These are phyloP conservation scores for Pythium folliculosum DNA, from an alignment of 352 stramenopile genomes.

Conservation along the genomic window DNA sequence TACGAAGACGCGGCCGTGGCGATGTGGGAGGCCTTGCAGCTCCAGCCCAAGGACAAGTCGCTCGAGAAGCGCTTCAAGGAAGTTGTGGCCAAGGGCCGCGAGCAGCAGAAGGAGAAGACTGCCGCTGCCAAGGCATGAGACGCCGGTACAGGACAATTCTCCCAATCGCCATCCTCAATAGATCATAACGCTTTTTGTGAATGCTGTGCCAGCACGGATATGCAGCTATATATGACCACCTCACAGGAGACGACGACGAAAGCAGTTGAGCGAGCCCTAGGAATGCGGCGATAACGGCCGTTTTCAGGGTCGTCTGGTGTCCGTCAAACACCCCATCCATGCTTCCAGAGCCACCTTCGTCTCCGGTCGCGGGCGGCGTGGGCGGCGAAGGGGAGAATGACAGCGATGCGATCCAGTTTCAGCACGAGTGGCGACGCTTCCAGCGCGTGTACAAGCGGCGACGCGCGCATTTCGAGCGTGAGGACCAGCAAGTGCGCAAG, in stretches of 20 bases:
- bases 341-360: background rate
- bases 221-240: background rate
- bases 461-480: background rate
- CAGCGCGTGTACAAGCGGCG: constrained; percentile 8
- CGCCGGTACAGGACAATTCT: background rate
- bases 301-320: no score
- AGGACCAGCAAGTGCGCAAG: constrained; percentile 4
- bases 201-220: no score
- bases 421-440: constrained; percentile 10
- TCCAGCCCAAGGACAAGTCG: constrained; percentile 69
- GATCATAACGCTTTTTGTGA: background rate
- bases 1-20: constrained; percentile 76
- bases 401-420: background rate
- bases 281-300: background rate
- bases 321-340: background rate
- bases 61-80: constrained; percentile 85
- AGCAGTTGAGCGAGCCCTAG: background rate
- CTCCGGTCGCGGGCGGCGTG: background rate
- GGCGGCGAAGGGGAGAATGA: background rate
- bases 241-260: background rate
- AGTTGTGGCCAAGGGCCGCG: constrained; percentile 70
- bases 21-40: constrained; percentile 75
- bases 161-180: constrained; percentile 9
- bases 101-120: constrained; percentile 32
- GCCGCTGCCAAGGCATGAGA: constrained; percentile 25